These are phyloP conservation scores for Spizellomyces sp. DNA, from an alignment of 192 early-diverging fungal genomes.

Conservation along the genomic window DNA sequence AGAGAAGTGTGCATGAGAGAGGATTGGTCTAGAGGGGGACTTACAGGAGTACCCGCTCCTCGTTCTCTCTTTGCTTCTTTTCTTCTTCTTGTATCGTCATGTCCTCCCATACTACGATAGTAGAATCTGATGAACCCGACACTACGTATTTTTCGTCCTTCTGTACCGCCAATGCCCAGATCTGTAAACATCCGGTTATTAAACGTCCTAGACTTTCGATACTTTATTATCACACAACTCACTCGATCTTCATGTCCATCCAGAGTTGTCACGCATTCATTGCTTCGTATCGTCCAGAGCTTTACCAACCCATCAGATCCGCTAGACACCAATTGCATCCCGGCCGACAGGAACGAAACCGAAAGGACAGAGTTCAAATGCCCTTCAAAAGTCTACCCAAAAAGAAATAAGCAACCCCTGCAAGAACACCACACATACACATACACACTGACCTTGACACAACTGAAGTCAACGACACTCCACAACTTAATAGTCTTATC, in stretches of 20 bases:
- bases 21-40: neutral
- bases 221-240: neutral
- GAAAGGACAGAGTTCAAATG: conserved; percentile 96
- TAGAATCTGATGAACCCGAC: conserved; percentile 91
- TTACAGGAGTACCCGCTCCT: conserved; percentile 75
- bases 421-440: neutral
- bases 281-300: conserved; percentile 91
- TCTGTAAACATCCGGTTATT: conserved; percentile 38
- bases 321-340: conserved; percentile 83
- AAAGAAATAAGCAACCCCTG: conserved; percentile 17
- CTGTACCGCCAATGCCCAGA: conserved; percentile 87
- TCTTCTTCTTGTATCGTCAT: conserved; percentile 79
- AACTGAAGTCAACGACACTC: conserved; percentile 84
- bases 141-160: conserved; percentile 68
- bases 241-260: conserved; percentile 93
- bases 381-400: conserved; percentile 84
- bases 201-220: neutral
- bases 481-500: conserved; percentile 96
- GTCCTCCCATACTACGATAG: conserved; percentile 92
- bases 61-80: conserved; percentile 69
- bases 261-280: conserved; percentile 86
- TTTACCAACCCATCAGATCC: conserved; percentile 95
- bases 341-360: conserved; percentile 80
- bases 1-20: too few relatives aligned
- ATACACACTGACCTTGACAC: conserved; percentile 64